Conservation (phyloP, 805 yeast species). For the Wickerhamiella parazyma region DNA sequence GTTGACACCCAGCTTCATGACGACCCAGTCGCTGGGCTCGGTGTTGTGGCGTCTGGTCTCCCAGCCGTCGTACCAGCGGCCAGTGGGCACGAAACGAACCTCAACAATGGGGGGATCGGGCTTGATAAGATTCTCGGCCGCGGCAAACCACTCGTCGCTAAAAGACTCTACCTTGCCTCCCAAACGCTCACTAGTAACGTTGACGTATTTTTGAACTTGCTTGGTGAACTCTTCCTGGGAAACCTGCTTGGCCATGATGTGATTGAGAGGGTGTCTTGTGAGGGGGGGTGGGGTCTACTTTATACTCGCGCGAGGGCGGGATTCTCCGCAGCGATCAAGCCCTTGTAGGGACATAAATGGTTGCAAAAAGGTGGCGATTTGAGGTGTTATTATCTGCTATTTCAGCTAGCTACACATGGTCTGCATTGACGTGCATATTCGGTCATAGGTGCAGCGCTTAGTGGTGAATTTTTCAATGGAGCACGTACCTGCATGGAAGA, state of each 20-base stretch:
- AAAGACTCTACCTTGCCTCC: conserved; percentile 61
- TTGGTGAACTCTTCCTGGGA: conserved; percentile 16
- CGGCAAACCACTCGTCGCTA: conserved; percentile 94
- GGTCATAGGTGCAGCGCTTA: conserved; percentile 4
- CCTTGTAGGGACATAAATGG: too few relatives aligned
- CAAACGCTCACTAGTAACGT: conserved; percentile 70
- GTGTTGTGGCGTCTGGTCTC: conserved; percentile 90
- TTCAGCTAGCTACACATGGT: background rate
- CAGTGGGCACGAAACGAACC: conserved; percentile 64
- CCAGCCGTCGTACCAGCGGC: conserved; percentile 99
- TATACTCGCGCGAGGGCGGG: background rate
- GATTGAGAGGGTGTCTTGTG: background rate
- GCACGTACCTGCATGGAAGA: conserved; percentile 69
- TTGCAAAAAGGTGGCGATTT: too few relatives aligned
- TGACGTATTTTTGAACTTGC: conserved; percentile 26
- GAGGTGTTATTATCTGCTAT: too few relatives aligned
- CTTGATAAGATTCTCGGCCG: conserved; percentile 71
- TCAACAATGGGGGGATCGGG: conserved; percentile 73
- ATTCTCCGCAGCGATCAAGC: background rate
- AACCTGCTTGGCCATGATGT: conserved; percentile 11
- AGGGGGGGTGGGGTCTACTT: background rate
- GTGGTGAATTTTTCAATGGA: background rate
- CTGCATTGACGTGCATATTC: conserved; percentile 1
- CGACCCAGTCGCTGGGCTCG: conserved; percentile 77
- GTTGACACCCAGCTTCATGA: conserved; percentile 69